Percentiles rank a stretch among this genome's conserved stretches.
phyloP scores from a whole-genome alignment of 2,329 filamentous ascomycete species.

The Colletotrichum viniferum region DNA sequence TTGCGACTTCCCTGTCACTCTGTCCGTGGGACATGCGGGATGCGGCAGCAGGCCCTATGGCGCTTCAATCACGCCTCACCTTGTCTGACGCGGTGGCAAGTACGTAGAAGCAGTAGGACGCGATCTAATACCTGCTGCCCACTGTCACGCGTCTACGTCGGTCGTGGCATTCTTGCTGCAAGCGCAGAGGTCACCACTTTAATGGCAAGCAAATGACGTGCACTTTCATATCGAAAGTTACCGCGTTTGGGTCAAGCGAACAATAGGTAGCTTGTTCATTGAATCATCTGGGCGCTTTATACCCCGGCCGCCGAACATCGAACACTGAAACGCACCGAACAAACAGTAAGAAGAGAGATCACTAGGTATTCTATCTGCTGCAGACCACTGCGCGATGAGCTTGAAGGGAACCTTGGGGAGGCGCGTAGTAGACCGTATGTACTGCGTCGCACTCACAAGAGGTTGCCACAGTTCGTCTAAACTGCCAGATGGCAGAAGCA shows the following conservation, averaged over 20 bases:
- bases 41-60: background rate
- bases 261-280: background rate
- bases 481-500: background rate
- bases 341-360: background rate
- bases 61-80: background rate
- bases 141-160: background rate
- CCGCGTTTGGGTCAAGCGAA: background rate
- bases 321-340: background rate
- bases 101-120: background rate
- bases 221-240: background rate
- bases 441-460: background rate
- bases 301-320: background rate
- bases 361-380: background rate
- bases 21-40: conserved; percentile 1
- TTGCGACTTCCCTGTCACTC: background rate
- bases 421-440: background rate
- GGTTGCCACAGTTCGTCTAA: background rate
- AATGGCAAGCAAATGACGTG: background rate
- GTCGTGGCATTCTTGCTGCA: background rate
- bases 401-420: background rate
- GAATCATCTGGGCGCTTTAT: background rate
- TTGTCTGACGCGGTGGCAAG: background rate
- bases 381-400: background rate
- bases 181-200: background rate
- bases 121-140: background rate